Evolutionary conservation across 306 rosid species (phyloP), one percentile per base, ranked within the genome.

Genomic region (Rubus idaeus): DNA sequence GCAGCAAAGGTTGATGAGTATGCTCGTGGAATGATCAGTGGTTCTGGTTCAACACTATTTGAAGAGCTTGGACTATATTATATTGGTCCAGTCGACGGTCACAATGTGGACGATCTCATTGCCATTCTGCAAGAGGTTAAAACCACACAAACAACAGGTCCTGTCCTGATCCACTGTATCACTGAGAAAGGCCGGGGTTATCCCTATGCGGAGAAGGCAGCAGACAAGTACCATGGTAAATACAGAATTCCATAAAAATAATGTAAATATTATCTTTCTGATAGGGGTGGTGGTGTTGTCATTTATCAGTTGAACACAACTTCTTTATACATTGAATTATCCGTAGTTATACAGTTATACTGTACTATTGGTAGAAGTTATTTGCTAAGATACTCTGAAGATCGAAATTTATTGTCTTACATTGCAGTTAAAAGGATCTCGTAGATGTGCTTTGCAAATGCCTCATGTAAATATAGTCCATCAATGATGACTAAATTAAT

Each of bases 21-120:
- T 86, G 98, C 99, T 76, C 98, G 99, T 77, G 99, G 99, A 39
- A 96, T 96, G 99, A 96, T 96, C 74, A 85, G 99, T 73, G 99
- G 98, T 67, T 81, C 97, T 16, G 94, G 99, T 65, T 96, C 98
- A 20, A 76, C 99, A 9, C 88, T 96, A 11, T 96, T 96, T 83
- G 98, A 96, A 83, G 99, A 96, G 85, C 99, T 96, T 68, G 99
- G 99, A 52, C 90, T 96, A 71, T 96, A 96, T 86, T 96, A 96
- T 76, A 96, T 96, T 39, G 99, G 98, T 76, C 99, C 96, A 61
- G 99, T 96, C 11, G 98, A 96, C 78, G 99, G 97, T 80, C 99
- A 96, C 89, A 96, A 87, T 87, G 70, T 96, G 17, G 99, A 96
- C 75, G 99, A 96, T 82, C 92, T 96, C 70, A 78, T 91, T 51